These are phyloP conservation scores for Thozetella sp. DNA, from an alignment of 495 filamentous ascomycete species.

Conservation along the genomic window DNA sequence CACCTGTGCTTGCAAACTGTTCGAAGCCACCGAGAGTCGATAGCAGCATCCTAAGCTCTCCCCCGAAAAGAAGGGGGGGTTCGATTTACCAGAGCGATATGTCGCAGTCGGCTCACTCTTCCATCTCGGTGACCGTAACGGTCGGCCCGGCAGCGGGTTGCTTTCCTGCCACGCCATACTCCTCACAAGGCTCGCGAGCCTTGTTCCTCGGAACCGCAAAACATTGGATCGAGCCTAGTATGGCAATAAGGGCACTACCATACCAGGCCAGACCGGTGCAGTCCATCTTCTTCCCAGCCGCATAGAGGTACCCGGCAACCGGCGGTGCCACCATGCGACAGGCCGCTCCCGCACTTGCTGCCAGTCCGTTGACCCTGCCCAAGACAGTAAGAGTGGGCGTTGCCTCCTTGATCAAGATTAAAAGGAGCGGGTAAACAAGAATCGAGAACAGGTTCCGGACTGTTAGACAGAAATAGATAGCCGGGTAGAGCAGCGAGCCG, in stretches of 20 bases:
- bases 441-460: constrained; percentile 79
- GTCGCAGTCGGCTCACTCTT: not conserved
- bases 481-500: constrained; percentile 54
- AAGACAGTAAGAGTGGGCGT: constrained; percentile 66
- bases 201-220: constrained; percentile 60
- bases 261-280: constrained; percentile 83
- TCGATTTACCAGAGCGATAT: too few species aligned
- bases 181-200: constrained; percentile 4
- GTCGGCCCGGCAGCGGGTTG: not conserved
- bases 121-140: not conserved
- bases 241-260: constrained; percentile 68
- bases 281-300: constrained; percentile 62
- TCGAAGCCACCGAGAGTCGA: not conserved
- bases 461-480: constrained; percentile 72
- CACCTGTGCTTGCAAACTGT: too few species aligned
- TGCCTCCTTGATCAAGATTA: constrained; percentile 85
- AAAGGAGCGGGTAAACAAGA: constrained; percentile 73
- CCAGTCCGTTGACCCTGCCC: constrained; percentile 80
- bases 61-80: too few species aligned
- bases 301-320: constrained; percentile 74
- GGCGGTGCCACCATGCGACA: constrained; percentile 78
- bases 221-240: constrained; percentile 69
- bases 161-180: not conserved
- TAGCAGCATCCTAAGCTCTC: not conserved
- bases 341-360: constrained; percentile 76